Percentiles rank a stretch among this genome's conserved stretches.
These are phyloP conservation scores for Sugiyamaella sp. DNA, from an alignment of 1,139 yeast genomes.

Conservation along the genomic window DNA sequence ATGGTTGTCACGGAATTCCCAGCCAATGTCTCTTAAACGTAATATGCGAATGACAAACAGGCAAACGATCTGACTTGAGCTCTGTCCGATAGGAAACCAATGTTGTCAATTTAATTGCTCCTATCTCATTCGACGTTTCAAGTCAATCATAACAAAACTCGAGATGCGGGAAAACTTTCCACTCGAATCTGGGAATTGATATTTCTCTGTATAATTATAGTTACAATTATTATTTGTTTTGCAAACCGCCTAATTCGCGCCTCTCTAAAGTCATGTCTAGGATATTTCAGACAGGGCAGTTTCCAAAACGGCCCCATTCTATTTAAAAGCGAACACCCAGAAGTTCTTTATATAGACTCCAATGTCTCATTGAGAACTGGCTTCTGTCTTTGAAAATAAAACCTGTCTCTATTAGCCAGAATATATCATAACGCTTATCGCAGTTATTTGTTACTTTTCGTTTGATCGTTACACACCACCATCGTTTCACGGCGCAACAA, in stretches of 20 bases:
- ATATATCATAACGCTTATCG: constrained; percentile 4
- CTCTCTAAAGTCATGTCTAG: constrained; percentile 7
- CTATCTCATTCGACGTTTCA: neutral
- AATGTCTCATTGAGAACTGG: constrained; percentile 15
- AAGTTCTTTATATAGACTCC: constrained; percentile 15
- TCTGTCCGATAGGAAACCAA: neutral
- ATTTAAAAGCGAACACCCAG: constrained; percentile 1
- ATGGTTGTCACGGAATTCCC: neutral
- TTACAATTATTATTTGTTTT: constrained; percentile 8
- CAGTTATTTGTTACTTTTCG: neutral
- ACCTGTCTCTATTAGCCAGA: constrained; percentile 6
- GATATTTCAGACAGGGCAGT: neutral
- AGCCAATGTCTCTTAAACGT: neutral
- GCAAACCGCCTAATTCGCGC: neutral
- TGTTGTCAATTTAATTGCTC: neutral
- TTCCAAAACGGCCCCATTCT: neutral
- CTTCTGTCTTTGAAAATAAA: constrained; percentile 6
- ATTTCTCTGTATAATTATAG: constrained; percentile 4
- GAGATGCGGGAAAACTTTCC: constrained; percentile 1
- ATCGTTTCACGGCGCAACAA: too few species aligned
- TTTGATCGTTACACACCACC: neutral
- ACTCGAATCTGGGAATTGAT: neutral
- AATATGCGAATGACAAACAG: neutral
- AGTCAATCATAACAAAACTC: neutral
- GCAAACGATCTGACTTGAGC: neutral